phyloP scores from a whole-genome alignment of 805 yeast genomes.

The Barnettozyma vustinii region DNA sequence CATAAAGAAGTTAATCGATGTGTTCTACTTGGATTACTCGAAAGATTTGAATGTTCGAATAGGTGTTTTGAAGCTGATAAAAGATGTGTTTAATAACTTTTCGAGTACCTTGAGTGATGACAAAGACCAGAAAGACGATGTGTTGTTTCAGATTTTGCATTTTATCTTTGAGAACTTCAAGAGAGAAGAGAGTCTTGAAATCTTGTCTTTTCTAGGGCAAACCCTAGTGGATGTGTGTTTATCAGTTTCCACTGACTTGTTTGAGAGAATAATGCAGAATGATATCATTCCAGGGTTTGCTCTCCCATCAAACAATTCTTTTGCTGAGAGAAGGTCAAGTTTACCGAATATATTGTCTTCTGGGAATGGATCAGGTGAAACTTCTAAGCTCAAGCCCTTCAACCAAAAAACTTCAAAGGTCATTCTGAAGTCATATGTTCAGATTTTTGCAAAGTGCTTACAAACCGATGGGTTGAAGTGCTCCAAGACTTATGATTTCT shows the following conservation, averaged over 20 bases:
- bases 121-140: slow-evolving; percentile 8
- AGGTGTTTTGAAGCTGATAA: slow-evolving; percentile 26
- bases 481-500: slow-evolving; percentile 20
- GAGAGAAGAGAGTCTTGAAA: slow-evolving; percentile 17
- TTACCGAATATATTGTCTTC: slow-evolving; percentile 10
- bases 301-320: background rate
- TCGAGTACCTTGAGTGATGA: slow-evolving; percentile 9
- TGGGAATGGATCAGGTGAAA: slow-evolving; percentile 8
- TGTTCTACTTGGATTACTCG: slow-evolving; percentile 32
- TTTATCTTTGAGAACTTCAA: slow-evolving; percentile 16
- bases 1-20: slow-evolving; percentile 37
- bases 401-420: slow-evolving; percentile 13
- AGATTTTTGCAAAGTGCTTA: slow-evolving; percentile 23
- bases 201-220: slow-evolving; percentile 28
- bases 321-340: slow-evolving; percentile 24
- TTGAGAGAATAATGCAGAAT: slow-evolving; percentile 20
- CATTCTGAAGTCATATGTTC: slow-evolving; percentile 23
- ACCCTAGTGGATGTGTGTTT: slow-evolving; percentile 24
- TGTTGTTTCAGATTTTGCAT: slow-evolving; percentile 10
- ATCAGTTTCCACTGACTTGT: slow-evolving; percentile 9
- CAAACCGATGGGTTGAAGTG: slow-evolving; percentile 25
- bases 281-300: slow-evolving; percentile 22
- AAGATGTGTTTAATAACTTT: slow-evolving; percentile 23
- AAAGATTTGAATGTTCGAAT: slow-evolving; percentile 26
- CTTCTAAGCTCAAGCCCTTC: slow-evolving; percentile 1